Conservation (phyloP, 2,329 filamentous ascomycete genomes). For the Dactylonectria macrodidyma region DNA sequence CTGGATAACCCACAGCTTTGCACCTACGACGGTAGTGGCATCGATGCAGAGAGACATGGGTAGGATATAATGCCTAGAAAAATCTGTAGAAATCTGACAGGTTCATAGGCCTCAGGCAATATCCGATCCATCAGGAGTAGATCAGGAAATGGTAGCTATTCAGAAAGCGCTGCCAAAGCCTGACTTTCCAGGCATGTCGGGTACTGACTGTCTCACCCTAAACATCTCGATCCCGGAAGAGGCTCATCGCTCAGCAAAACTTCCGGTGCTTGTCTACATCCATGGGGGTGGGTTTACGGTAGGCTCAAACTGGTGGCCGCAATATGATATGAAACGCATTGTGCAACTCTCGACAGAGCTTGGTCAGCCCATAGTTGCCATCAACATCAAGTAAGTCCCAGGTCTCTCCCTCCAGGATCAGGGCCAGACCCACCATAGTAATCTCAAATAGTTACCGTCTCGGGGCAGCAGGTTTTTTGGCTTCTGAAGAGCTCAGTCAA, state of each 20-base stretch:
- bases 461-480: constrained; percentile 30
- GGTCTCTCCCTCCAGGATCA: neutral
- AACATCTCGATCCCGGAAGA: constrained; percentile 12
- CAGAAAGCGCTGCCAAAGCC: constrained; percentile 12
- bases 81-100: neutral
- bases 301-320: constrained; percentile 33
- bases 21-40: neutral
- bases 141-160: constrained; percentile 18
- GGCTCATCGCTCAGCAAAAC: neutral
- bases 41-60: neutral
- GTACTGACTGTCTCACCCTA: constrained; percentile 12
- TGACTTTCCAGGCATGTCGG: neutral
- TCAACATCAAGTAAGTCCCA: constrained; percentile 32
- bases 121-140: neutral
- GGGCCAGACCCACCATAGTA: neutral
- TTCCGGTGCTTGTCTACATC: constrained; percentile 31
- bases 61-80: neutral
- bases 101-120: constrained; percentile 18
- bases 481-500: constrained; percentile 12
- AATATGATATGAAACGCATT: constrained; percentile 28
- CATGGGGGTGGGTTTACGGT: constrained; percentile 32
- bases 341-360: constrained; percentile 23
- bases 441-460: constrained; percentile 33
- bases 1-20: neutral
- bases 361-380: constrained; percentile 28